Evolutionary conservation across 1,139 yeast genomes (phyloP), one percentile per base, ranked within the genome.

Genomic region (Geotrichum histeridarum): DNA sequence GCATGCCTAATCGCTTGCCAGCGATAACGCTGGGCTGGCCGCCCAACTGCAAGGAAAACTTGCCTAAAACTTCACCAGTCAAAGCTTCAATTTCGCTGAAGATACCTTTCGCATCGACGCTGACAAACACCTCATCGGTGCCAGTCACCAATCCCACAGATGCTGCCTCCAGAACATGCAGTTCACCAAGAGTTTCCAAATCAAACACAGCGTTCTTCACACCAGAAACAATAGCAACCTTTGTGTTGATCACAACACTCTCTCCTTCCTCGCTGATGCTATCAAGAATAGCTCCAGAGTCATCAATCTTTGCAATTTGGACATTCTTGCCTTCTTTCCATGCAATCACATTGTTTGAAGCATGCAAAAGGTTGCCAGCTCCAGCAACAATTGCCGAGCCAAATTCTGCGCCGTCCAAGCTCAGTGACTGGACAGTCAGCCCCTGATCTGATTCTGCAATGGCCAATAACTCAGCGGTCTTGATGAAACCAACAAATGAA

Each of bases 241-340:
- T 45, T 9, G 3, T 11, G 17, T 12, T 45, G 15, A 45, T 22
- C n/a, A 45, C 14, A 1, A 36, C 7, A 8, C 27, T 35, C 12
- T 36, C 42, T 12, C 45, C 42, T 8, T 33, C 17, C 15, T 48
- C 47, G 41, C 42, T 42, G 11, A 48, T 22, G n/a, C 42, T 27
- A 17, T 22, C 46, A 27, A 42, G 9, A 22, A 50, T 45, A 22
- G 36, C 42, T 8, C 54, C 58, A 36, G 50, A 39, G 17, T 47
- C 42, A 30, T 48, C 50, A 27, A 53, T 37, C 17, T 48, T 42
- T 31, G 47, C 44, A 17, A 54, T 37, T 6, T 44, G 48, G 7
- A 39, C 45, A 33, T 15, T 4, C 41, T 53, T 52, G 50, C 41
- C 14, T 49, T 51, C 27, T 31, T 17, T 37, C 30, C 50, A 49